phyloP scores from a whole-genome alignment of 371 early-diverging fungal species.

The Mortierella sp. region DNA sequence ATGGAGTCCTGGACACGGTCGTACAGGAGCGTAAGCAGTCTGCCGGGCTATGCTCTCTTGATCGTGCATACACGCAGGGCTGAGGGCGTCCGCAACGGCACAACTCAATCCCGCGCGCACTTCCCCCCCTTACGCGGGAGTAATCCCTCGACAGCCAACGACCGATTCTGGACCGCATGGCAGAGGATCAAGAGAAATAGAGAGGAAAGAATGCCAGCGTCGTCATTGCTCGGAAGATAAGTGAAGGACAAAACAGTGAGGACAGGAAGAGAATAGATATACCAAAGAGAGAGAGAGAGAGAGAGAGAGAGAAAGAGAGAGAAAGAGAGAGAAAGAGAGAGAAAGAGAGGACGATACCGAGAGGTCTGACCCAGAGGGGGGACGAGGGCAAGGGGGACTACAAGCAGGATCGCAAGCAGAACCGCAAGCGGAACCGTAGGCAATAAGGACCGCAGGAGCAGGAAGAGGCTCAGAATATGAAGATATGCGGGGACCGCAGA shows the following conservation, averaged over 20 bases:
- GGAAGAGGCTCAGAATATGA: neutral
- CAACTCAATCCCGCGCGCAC: too few relatives aligned
- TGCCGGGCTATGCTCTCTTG: too few relatives aligned
- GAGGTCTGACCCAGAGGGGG: neutral
- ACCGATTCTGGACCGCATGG: too few relatives aligned
- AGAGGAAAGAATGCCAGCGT: neutral
- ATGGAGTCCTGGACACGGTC: too few relatives aligned
- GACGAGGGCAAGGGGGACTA: neutral
- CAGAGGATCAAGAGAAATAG: neutral
- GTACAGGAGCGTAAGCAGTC: too few relatives aligned
- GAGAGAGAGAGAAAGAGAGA: neutral
- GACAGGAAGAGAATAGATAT: neutral
- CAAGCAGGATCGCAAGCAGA: too few relatives aligned
- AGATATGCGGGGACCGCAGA: neutral
- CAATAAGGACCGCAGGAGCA: too few relatives aligned
- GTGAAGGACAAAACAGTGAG: neutral
- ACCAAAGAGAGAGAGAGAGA: neutral
- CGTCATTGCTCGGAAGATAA: neutral
- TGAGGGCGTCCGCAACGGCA: too few relatives aligned
- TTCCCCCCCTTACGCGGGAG: too few relatives aligned
- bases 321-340: constrained; percentile 4
- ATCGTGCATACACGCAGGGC: too few relatives aligned
- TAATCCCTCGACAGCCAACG: too few relatives aligned
- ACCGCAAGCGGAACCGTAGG: too few relatives aligned
- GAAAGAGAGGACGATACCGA: neutral